Conservation (phyloP, 2,329 filamentous ascomycete species). For the Apiospora hydei region DNA sequence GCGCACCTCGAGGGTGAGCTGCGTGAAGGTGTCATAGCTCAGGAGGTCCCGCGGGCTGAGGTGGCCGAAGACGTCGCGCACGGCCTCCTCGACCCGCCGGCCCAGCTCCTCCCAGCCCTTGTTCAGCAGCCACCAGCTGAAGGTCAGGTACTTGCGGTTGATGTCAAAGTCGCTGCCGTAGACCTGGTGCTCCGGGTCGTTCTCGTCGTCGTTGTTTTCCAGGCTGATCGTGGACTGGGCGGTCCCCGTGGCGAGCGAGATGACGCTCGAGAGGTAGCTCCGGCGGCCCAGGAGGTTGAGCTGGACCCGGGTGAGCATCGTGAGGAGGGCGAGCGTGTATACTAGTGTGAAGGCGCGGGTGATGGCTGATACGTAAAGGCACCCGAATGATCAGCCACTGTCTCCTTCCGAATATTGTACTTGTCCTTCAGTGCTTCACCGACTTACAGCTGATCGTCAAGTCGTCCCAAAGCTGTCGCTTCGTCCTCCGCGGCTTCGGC, state of each 20-base stretch:
- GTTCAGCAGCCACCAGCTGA: conserved; percentile 98
- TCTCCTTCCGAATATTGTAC: no score
- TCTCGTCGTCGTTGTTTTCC: conserved; percentile 87
- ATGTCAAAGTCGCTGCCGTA: conserved; percentile 96
- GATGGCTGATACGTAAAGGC: conserved; percentile 66
- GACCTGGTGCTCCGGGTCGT: conserved; percentile 79
- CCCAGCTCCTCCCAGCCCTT: conserved; percentile 86
- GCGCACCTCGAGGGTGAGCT: conserved; percentile 83
- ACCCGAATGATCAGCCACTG: neutral
- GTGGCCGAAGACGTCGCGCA: conserved; percentile 87
- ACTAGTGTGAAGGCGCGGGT: conserved; percentile 90
- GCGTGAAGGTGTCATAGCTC: conserved; percentile 78
- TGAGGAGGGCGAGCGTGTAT: conserved; percentile 89
- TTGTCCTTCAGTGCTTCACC: neutral
- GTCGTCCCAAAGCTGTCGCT: conserved; percentile 96
- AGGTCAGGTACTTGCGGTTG: conserved; percentile 92
- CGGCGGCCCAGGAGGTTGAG: conserved; percentile 94
- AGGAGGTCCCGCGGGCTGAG: conserved; percentile 90
- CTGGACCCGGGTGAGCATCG: conserved; percentile 92
- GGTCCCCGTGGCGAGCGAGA: conserved; percentile 82
- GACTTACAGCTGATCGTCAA: conserved; percentile 90
- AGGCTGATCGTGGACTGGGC: conserved; percentile 81
- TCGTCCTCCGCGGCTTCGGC: conserved; percentile 72
- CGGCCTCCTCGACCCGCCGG: conserved; percentile 82
- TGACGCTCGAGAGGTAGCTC: conserved; percentile 95